These are phyloP conservation scores for Fusarium sp. DNA, from an alignment of 2,329 filamentous ascomycete species.

Conservation along the genomic window DNA sequence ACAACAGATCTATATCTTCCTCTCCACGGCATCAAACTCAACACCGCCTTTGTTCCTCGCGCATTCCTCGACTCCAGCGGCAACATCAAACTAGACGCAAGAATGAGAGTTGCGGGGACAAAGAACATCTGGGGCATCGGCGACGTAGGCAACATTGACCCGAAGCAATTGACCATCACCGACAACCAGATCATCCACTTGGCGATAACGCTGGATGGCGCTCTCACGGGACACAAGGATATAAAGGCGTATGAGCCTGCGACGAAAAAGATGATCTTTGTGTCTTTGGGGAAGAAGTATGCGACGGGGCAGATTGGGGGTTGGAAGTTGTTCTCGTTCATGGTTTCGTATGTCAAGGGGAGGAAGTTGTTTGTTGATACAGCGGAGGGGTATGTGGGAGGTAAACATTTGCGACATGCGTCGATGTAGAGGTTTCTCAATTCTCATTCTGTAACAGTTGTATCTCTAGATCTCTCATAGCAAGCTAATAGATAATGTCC, in stretches of 20 bases:
- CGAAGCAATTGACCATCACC: constrained; percentile 54
- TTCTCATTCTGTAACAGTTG: neutral
- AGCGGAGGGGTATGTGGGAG: constrained; percentile 49
- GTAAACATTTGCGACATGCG: constrained; percentile 48
- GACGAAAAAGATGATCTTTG: constrained; percentile 49
- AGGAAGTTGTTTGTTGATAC: constrained; percentile 52
- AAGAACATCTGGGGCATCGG: constrained; percentile 59
- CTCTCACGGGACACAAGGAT: constrained; percentile 34
- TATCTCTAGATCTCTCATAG: neutral
- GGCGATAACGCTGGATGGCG: constrained; percentile 49
- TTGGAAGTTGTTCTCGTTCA: constrained; percentile 52
- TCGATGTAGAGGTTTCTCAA: constrained; percentile 39
- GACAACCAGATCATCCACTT: constrained; percentile 53
- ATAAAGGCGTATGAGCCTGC: constrained; percentile 39
- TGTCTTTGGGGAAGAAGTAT: constrained; percentile 47
- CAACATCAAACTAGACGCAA: constrained; percentile 52
- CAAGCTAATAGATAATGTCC: neutral
- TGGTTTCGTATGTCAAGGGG: constrained; percentile 53
- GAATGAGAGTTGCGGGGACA: constrained; percentile 51
- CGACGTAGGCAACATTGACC: constrained; percentile 58
- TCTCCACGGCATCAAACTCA: constrained; percentile 58
- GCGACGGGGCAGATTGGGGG: constrained; percentile 53
- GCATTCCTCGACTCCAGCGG: constrained; percentile 52
- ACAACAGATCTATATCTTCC: constrained; percentile 59
- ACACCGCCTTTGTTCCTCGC: constrained; percentile 57